phyloP scores from a whole-genome alignment of 2,329 filamentous ascomycete genomes.

The Colletotrichum sansevieriae region DNA sequence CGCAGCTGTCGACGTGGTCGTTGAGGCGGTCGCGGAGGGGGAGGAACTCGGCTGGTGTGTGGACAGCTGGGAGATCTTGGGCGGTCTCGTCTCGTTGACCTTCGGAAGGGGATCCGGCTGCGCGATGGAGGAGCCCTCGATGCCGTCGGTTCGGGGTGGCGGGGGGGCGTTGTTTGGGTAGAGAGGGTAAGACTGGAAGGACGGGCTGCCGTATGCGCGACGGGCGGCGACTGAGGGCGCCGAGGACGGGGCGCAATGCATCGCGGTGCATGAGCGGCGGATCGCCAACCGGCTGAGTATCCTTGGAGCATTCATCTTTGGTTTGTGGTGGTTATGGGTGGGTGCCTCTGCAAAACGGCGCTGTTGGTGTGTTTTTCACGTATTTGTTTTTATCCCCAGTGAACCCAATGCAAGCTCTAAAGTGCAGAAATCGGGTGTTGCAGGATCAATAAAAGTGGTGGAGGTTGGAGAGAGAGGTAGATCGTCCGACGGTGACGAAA shows the following conservation, averaged over 20 bases:
- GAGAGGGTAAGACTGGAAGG: constrained; percentile 67
- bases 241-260: constrained; percentile 38
- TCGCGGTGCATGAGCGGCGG: constrained; percentile 33
- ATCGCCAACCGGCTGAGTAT: constrained; percentile 40
- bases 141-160: constrained; percentile 57
- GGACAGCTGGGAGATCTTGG: constrained; percentile 46
- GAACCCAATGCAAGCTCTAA: no score
- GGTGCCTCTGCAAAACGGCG: no score
- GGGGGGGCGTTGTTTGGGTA: constrained; percentile 56
- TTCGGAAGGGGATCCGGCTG: constrained; percentile 60
- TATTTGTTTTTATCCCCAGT: background rate
- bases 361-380: background rate
- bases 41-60: constrained; percentile 33
- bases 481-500: constrained; percentile 20
- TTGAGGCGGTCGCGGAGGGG: constrained; percentile 31
- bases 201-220: constrained; percentile 42
- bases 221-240: constrained; percentile 1
- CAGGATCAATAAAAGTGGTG: background rate
- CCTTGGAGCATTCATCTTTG: constrained; percentile 40
- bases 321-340: background rate
- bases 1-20: constrained; percentile 41
- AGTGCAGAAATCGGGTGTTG: background rate
- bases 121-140: constrained; percentile 63
- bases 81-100: constrained; percentile 66
- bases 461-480: background rate